A percentile compares a stretch with the other conserved stretches of the same genome.
Evolutionary conservation across 805 yeast species (phyloP).

Genomic region (Saturnispora bothae): DNA sequence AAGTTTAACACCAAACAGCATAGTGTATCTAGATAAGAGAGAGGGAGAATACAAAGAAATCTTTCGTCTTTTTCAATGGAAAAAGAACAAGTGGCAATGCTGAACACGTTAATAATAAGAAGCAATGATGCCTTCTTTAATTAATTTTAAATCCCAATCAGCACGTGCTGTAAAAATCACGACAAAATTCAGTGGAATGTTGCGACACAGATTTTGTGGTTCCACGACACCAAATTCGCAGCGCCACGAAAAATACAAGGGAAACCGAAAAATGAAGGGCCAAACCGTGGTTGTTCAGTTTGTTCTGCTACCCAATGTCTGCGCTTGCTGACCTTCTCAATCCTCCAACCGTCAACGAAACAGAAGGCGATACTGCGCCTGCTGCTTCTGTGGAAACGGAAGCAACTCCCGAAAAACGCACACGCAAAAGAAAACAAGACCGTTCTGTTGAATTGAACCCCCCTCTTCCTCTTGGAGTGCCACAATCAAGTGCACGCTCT

Average conservation of each 20-base stretch:
- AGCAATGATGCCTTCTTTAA: not conserved
- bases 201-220: not conserved
- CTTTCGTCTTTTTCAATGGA: not conserved
- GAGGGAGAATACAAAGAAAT: not conserved
- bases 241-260: not conserved
- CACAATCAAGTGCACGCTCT: slow-evolving; percentile 19
- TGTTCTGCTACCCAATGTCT: too few relatives aligned
- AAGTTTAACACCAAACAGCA: slow-evolving; percentile 83
- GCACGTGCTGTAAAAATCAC: not conserved
- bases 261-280: not conserved
- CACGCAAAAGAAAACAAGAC: not conserved
- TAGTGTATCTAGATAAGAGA: slow-evolving; percentile 18
- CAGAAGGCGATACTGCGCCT: too few relatives aligned
- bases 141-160: not conserved
- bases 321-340: not conserved
- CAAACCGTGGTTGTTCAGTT: not conserved
- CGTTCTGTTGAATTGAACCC: too few relatives aligned
- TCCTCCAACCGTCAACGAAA: too few relatives aligned
- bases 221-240: too few relatives aligned
- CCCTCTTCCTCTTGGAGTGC: too few relatives aligned
- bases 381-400: too few relatives aligned
- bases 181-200: not conserved
- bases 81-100: too few relatives aligned
- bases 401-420: not conserved
- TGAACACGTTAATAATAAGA: too few relatives aligned